phyloP scores from a whole-genome alignment of 352 stramenopile species.

The Elongisporangium prolatum region DNA sequence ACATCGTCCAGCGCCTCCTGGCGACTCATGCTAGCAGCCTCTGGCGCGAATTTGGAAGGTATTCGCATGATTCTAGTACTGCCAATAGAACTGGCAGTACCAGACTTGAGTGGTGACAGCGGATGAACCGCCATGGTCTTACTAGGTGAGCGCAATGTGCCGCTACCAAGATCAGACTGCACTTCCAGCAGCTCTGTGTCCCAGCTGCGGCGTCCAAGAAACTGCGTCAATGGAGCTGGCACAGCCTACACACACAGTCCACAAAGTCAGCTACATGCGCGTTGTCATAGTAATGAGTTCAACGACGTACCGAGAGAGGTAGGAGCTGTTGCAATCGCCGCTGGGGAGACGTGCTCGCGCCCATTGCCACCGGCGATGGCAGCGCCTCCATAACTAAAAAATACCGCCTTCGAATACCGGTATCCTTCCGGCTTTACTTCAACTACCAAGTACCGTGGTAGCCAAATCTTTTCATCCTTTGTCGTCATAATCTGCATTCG shows the following conservation, averaged over 20 bases:
- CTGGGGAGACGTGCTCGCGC: background rate
- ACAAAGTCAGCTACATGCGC: background rate
- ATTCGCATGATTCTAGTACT: conserved; percentile 1
- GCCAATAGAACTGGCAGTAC: conserved; percentile 4
- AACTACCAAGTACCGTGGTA: background rate
- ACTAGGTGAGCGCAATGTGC: conserved; percentile 1
- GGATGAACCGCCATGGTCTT: background rate
- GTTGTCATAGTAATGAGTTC: background rate
- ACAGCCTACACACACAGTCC: background rate
- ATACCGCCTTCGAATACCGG: background rate
- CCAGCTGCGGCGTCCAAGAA: conserved; percentile 53
- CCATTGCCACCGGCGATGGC: background rate
- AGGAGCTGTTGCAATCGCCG: background rate
- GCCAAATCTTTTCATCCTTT: background rate
- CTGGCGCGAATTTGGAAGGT: conserved; percentile 5
- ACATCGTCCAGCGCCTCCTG: conserved; percentile 43
- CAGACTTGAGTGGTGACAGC: conserved; percentile 1
- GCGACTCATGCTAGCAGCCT: conserved; percentile 17
- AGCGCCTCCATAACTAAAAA: background rate
- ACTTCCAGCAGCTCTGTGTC: conserved; percentile 41
- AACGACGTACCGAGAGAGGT: background rate
- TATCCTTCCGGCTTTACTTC: background rate
- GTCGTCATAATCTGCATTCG: background rate
- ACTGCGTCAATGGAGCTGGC: conserved; percentile 10
- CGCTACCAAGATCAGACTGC: background rate